Evolutionary conservation across 148 eudicot species (phyloP).

Genomic region (Simmondsia chinensis): DNA sequence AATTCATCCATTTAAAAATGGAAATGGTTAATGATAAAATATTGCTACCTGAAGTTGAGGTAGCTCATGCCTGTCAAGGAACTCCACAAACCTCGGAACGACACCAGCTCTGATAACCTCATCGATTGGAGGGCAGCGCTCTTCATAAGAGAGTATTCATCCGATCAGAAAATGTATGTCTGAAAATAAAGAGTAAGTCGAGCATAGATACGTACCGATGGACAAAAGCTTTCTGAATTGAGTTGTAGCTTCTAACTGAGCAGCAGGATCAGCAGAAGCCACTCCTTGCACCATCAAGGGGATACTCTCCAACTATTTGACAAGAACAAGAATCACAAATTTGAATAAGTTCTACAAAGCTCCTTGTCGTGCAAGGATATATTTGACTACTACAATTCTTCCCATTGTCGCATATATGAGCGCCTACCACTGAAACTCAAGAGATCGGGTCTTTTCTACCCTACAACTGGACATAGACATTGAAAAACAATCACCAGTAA

Average conservation of each 20-base stretch:
- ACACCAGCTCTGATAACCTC: slow-evolving; percentile 87
- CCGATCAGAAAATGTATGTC: slow-evolving; percentile 4
- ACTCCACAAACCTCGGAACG: slow-evolving; percentile 77
- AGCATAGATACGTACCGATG: slow-evolving; percentile 38
- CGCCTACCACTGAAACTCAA: no score
- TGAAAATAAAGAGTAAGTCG: neutral
- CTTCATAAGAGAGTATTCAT: slow-evolving; percentile 26
- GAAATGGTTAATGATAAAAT: no score
- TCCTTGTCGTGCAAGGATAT: no score
- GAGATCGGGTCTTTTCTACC: no score
- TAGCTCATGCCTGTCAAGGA: slow-evolving; percentile 68
- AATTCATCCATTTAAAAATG: no score
- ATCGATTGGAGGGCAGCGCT: slow-evolving; percentile 85
- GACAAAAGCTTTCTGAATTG: slow-evolving; percentile 82
- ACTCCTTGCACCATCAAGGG: slow-evolving; percentile 87
- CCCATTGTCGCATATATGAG: no score
- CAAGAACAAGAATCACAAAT: slow-evolving; percentile 4
- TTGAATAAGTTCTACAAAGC: neutral
- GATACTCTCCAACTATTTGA: slow-evolving; percentile 67
- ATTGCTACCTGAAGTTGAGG: slow-evolving; percentile 81
- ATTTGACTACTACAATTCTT: no score
- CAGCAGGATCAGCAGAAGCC: slow-evolving; percentile 67
- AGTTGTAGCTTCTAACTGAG: slow-evolving; percentile 81
- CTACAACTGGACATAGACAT: no score
- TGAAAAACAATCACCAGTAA: no score